Evolutionary conservation across 2,329 filamentous ascomycete species (phyloP).

Genomic region (Stenocarpella maydis): DNA sequence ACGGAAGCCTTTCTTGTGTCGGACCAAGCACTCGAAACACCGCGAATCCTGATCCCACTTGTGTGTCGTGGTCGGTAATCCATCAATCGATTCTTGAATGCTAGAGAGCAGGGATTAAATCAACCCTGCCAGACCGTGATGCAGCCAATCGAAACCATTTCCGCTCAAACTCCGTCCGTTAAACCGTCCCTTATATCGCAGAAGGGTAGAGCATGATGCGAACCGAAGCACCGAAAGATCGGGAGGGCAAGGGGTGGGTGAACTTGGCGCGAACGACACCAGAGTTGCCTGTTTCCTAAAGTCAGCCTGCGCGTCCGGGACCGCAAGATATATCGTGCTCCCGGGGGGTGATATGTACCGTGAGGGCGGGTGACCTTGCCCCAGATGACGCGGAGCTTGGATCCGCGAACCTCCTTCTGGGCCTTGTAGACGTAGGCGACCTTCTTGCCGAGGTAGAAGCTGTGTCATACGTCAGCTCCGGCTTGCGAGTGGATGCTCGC

Average conservation of each 20-base stretch:
- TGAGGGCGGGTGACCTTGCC: constrained; percentile 97
- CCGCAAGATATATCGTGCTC: neutral
- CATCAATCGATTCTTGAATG: constrained; percentile 37
- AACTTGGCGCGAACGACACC: constrained; percentile 98
- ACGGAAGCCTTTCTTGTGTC: constrained; percentile 34
- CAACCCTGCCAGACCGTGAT: constrained; percentile 38
- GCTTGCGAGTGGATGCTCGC: constrained; percentile 9
- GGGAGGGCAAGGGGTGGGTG: constrained; percentile 92
- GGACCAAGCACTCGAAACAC: constrained; percentile 37
- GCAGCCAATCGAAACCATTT: constrained; percentile 39
- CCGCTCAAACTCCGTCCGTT: constrained; percentile 39
- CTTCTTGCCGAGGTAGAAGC: constrained; percentile 99
- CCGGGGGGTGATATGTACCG: constrained; percentile 64
- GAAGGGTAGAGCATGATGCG: constrained; percentile 98
- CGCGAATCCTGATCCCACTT: constrained; percentile 34
- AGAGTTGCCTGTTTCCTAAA: constrained; percentile 77
- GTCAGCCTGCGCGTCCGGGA: constrained; percentile 19
- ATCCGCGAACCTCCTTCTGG: constrained; percentile 92
- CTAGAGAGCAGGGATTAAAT: constrained; percentile 35
- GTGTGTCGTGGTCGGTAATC: constrained; percentile 35
- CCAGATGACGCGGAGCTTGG: constrained; percentile 99
- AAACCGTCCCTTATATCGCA: constrained; percentile 80
- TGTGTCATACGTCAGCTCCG: constrained; percentile 45
- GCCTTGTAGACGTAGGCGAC: constrained; percentile 98
- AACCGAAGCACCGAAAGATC: constrained; percentile 95